Evolutionary conservation across 148 eudicot species (phyloP).

Genomic region (Selenicereus undatus): DNA sequence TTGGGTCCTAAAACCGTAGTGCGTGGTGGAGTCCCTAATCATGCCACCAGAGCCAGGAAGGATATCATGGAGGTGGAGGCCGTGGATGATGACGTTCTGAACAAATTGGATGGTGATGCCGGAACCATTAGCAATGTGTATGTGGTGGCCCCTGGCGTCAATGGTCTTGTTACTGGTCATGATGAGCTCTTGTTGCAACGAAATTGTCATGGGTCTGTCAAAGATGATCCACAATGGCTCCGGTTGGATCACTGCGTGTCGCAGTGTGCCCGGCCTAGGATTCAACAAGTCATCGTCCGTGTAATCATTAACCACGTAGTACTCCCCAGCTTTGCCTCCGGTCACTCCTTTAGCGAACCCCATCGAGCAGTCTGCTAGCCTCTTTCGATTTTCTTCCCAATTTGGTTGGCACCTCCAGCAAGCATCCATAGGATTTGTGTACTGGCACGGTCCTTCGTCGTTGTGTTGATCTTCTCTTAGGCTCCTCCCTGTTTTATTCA

Average conservation of each 20-base stretch:
- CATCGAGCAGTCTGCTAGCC: conserved; percentile 48
- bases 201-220: conserved; percentile 41
- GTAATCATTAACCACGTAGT: conserved; percentile 49
- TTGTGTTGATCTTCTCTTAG: conserved; percentile 16
- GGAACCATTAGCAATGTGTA: conserved; percentile 47
- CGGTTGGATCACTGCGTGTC: conserved; percentile 52
- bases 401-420: conserved; percentile 66
- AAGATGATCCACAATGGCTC: conserved; percentile 72
- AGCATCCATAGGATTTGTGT: conserved; percentile 63
- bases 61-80: conserved; percentile 52
- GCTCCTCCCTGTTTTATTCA: conserved; percentile 40
- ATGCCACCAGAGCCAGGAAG: conserved; percentile 34
- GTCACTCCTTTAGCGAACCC: conserved; percentile 59
- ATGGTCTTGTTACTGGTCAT: conserved; percentile 55
- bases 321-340: conserved; percentile 57
- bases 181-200: conserved; percentile 47
- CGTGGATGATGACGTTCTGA: conserved; percentile 57
- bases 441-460: conserved; percentile 31
- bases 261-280: conserved; percentile 59
- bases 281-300: conserved; percentile 41
- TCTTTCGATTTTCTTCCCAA: conserved; percentile 49
- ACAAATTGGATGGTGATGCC: conserved; percentile 58
- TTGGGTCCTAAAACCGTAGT: conserved; percentile 40
- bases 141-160: conserved; percentile 54
- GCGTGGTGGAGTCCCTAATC: conserved; percentile 47